Evolutionary conservation across 139 green algal species (phyloP).

Genomic region (Volvox reticuliferus): DNA sequence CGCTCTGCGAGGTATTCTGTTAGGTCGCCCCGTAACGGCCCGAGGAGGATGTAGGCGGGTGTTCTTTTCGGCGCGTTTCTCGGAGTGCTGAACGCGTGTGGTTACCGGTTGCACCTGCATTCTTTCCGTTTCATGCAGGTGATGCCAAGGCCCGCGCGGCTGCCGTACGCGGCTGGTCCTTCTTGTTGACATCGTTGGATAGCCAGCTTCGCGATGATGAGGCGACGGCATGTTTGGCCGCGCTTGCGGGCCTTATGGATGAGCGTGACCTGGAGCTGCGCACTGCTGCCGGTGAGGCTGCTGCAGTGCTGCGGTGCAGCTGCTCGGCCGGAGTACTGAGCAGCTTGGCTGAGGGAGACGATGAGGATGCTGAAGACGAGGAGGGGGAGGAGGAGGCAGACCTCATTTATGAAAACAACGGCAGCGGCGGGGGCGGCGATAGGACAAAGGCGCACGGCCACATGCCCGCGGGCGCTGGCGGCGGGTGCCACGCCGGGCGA

Average conservation of each 20-base stretch:
- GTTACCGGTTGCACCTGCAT: not conserved
- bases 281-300: slow-evolving; percentile 74
- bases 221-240: slow-evolving; percentile 57
- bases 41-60: too few species aligned
- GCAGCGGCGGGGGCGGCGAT: not conserved
- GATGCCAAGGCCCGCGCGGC: slow-evolving; percentile 45
- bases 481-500: not conserved
- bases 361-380: slow-evolving; percentile 42
- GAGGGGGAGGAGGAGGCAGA: not conserved
- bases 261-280: slow-evolving; percentile 41
- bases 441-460: not conserved
- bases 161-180: slow-evolving; percentile 73
- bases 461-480: not conserved
- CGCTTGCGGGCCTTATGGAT: slow-evolving; percentile 56
- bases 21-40: too few species aligned
- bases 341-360: not conserved
- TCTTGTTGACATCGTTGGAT: slow-evolving; percentile 76
- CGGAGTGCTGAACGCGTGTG: too few species aligned
- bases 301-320: slow-evolving; percentile 71
- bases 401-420: not conserved
- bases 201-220: slow-evolving; percentile 36
- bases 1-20: too few species aligned
- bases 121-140: not conserved
- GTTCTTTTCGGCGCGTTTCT: too few species aligned
- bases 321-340: slow-evolving; percentile 48